Conservation (phyloP, 2,329 filamentous ascomycete genomes). For the Clonostachys chloroleuca region DNA sequence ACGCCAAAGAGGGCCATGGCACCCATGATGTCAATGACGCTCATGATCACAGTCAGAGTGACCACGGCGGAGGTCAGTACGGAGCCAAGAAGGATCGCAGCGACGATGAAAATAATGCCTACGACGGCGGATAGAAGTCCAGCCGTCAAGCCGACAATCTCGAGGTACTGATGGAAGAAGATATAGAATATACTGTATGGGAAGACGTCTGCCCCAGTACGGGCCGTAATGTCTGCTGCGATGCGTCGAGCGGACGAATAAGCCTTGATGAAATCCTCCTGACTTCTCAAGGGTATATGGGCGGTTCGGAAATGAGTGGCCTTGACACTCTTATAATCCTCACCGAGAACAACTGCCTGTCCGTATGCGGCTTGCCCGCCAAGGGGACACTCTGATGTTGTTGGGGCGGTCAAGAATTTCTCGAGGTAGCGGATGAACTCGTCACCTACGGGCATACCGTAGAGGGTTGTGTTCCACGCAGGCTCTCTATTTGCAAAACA, state of each 20-base stretch:
- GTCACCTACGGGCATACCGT: constrained; percentile 87
- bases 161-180: constrained; percentile 96
- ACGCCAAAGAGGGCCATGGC: constrained; percentile 89
- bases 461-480: constrained; percentile 83
- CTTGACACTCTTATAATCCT: constrained; percentile 60
- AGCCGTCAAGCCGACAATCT: constrained; percentile 75
- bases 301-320: constrained; percentile 90
- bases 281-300: constrained; percentile 81
- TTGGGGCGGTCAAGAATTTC: constrained; percentile 77
- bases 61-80: constrained; percentile 77
- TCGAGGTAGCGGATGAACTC: constrained; percentile 86
- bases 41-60: constrained; percentile 87
- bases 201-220: constrained; percentile 80
- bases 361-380: constrained; percentile 87
- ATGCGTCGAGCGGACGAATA: constrained; percentile 89
- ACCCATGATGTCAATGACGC: constrained; percentile 87
- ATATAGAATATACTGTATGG: constrained; percentile 98
- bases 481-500: constrained; percentile 79
- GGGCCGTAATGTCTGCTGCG: constrained; percentile 65
- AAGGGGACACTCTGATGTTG: constrained; percentile 78
- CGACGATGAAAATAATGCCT: constrained; percentile 78
- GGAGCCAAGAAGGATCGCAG: constrained; percentile 78
- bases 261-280: constrained; percentile 88
- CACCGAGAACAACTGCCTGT: constrained; percentile 75
- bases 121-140: constrained; percentile 79